Percentiles rank a stretch among this genome's conserved stretches.
Evolutionary conservation across 257 asterid species (phyloP).

Genomic region (Solanum peruvianum): DNA sequence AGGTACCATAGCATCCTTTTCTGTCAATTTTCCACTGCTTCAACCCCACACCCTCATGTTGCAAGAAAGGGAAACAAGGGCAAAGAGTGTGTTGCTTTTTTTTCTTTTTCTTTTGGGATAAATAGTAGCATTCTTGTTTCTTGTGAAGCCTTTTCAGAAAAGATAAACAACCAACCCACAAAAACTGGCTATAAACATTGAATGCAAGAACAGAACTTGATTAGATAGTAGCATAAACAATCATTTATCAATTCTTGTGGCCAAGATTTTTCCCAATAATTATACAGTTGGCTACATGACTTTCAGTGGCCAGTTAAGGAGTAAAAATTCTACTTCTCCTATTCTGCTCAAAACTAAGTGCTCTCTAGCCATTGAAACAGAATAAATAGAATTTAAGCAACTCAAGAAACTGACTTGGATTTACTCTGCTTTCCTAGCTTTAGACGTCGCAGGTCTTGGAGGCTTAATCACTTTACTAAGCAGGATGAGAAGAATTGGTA

Average conservation of each 20-base stretch:
- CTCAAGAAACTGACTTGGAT: slow-evolving; percentile 2
- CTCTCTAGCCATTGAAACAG: neutral
- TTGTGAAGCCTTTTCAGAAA: neutral
- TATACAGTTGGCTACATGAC: neutral
- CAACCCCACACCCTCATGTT: neutral
- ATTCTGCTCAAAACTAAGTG: neutral
- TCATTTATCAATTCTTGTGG: neutral
- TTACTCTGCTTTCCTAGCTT: slow-evolving; percentile 65
- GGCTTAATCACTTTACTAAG: slow-evolving; percentile 72
- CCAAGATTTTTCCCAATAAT: neutral
- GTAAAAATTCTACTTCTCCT: neutral
- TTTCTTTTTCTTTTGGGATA: neutral
- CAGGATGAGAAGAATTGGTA: slow-evolving; percentile 49
- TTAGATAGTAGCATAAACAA: neutral
- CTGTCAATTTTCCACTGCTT: neutral
- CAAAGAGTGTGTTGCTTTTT: neutral
- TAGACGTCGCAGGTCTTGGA: slow-evolving; percentile 55
- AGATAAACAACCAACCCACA: neutral
- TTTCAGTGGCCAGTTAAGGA: neutral
- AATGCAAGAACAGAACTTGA: neutral
- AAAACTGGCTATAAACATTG: neutral
- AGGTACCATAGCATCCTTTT: neutral
- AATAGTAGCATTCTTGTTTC: neutral
- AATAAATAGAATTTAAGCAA: neutral
- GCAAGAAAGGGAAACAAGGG: neutral